A percentile compares a stretch with the other conserved stretches of the same genome.
Evolutionary conservation across 2,329 filamentous ascomycete species (phyloP).

Genomic region (Fusarium hostae): DNA sequence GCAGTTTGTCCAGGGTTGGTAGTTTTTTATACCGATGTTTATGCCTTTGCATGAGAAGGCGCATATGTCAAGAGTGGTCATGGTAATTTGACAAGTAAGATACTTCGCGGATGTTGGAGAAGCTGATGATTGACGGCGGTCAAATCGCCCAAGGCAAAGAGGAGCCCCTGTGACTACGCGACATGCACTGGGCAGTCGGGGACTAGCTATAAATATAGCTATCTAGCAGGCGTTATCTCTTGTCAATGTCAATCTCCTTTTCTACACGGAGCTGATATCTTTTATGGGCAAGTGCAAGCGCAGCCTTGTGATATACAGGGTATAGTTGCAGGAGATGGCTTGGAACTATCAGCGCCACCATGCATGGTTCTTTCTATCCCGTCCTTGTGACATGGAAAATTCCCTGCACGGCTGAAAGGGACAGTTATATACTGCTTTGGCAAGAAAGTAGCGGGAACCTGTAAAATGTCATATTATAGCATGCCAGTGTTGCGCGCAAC

Average conservation of each 20-base stretch:
- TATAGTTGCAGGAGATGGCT: not conserved
- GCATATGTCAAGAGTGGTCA: not conserved
- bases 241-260: not conserved
- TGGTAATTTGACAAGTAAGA: not conserved
- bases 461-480: too few relatives aligned
- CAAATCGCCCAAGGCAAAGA: not conserved
- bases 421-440: not conserved
- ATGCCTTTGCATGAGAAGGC: not conserved
- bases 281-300: not conserved
- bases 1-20: not conserved
- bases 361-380: not conserved
- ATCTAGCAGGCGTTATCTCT: not conserved
- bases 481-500: too few relatives aligned
- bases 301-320: not conserved
- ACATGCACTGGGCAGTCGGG: not conserved
- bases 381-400: not conserved
- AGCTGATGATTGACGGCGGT: not conserved
- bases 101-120: too few relatives aligned
- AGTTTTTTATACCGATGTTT: not conserved
- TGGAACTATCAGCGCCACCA: not conserved
- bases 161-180: not conserved
- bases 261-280: not conserved
- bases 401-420: accelerated
- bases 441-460: accelerated
- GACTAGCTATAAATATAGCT: not conserved